Conservation (phyloP, 495 filamentous ascomycete genomes). For the Lophiostoma macrostomum region DNA sequence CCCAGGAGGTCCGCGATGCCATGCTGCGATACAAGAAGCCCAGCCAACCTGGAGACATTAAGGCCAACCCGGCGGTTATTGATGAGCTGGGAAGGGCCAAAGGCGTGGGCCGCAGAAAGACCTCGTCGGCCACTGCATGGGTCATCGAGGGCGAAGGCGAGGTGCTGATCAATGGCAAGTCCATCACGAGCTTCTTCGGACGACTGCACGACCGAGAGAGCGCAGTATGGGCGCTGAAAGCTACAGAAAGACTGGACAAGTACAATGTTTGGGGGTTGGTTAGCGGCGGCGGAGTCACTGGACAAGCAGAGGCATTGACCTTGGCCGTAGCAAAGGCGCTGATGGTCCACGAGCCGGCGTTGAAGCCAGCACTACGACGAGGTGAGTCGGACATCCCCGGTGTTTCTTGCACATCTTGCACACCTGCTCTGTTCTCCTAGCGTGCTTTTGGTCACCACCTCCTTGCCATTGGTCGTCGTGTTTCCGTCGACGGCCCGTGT, state of each 20-base stretch:
- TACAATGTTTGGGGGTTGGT: slow-evolving; percentile 94
- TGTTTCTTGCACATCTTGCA: background rate
- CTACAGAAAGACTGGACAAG: slow-evolving; percentile 81
- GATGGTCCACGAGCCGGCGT: slow-evolving; percentile 79
- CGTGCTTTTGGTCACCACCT: too few species aligned
- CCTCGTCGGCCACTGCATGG: slow-evolving; percentile 74
- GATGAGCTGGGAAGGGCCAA: slow-evolving; percentile 73
- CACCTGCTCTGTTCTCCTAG: slow-evolving; percentile 4
- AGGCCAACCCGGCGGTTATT: slow-evolving; percentile 54
- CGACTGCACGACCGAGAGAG: slow-evolving; percentile 93
- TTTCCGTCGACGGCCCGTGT: background rate
- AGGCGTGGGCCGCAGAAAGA: slow-evolving; percentile 80
- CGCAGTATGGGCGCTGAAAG: slow-evolving; percentile 82
- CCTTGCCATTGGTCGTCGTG: background rate
- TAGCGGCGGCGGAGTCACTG: slow-evolving; percentile 82
- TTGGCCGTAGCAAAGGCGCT: slow-evolving; percentile 87
- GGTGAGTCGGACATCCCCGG: slow-evolving; percentile 57
- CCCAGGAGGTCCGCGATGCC: slow-evolving; percentile 60
- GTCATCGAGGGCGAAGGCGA: slow-evolving; percentile 90
- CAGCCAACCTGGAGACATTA: slow-evolving; percentile 64
- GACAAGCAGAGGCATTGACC: slow-evolving; percentile 93
- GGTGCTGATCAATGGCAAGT: slow-evolving; percentile 84
- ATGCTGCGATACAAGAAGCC: slow-evolving; percentile 70
- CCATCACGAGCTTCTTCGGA: slow-evolving; percentile 71
- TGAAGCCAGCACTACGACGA: slow-evolving; percentile 84